These are phyloP conservation scores for Echria macrotheca DNA, from an alignment of 495 filamentous ascomycete species.

Conservation along the genomic window DNA sequence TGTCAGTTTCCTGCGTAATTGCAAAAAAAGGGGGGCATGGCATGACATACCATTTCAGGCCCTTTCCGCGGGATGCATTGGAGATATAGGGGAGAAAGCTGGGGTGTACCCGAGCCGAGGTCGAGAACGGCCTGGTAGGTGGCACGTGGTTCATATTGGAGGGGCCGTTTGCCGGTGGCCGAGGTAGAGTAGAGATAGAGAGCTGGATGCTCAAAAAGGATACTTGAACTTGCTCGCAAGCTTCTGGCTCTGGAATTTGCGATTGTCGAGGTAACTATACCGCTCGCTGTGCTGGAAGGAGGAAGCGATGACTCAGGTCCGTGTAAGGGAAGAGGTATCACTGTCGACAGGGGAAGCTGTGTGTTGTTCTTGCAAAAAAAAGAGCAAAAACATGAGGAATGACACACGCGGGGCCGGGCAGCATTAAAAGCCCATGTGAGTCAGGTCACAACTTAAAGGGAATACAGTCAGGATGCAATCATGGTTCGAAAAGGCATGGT, in stretches of 20 bases:
- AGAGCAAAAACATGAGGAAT: no score
- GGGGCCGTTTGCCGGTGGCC: not conserved
- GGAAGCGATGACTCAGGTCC: no score
- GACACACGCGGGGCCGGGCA: no score
- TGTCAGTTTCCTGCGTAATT: slow-evolving; percentile 3
- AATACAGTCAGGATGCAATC: slow-evolving; percentile 8
- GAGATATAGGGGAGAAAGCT: slow-evolving; percentile 37
- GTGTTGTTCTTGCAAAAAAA: no score
- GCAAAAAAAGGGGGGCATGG: not conserved
- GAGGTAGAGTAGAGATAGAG: not conserved
- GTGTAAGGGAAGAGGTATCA: no score
- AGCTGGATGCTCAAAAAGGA: not conserved
- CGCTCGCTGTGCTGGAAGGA: no score
- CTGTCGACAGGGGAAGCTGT: no score
- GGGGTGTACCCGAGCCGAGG: slow-evolving; percentile 39
- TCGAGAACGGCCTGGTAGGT: slow-evolving; percentile 29
- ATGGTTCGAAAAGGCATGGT: not conserved
- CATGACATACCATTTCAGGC: slow-evolving; percentile 35
- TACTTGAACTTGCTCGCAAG: not conserved
- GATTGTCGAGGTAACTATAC: no score
- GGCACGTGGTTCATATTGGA: slow-evolving; percentile 13
- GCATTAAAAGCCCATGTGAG: not conserved
- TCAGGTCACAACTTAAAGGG: no score
- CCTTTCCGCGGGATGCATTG: slow-evolving; percentile 24
- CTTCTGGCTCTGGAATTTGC: no score